Evolutionary conservation across 805 yeast species (phyloP).

Genomic region (Saccharomyces jurei): DNA sequence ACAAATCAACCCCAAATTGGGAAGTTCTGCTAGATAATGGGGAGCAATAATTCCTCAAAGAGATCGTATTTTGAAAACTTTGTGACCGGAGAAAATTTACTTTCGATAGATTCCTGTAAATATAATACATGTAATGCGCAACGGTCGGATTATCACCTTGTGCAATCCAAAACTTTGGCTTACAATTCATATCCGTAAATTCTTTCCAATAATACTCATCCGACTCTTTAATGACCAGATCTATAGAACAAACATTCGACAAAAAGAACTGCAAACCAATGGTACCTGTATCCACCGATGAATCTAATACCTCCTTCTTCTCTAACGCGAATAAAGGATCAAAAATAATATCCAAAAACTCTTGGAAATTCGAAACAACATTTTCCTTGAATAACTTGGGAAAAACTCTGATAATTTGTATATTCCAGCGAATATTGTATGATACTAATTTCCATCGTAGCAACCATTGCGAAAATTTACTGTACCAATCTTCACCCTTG

Average conservation of each 20-base stretch:
- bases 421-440: slow-evolving; percentile 35
- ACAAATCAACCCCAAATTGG: slow-evolving; percentile 17
- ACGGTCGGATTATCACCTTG: slow-evolving; percentile 33
- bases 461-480: slow-evolving; percentile 31
- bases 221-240: slow-evolving; percentile 23
- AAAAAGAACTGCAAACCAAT: slow-evolving; percentile 21
- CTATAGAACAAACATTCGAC: slow-evolving; percentile 29
- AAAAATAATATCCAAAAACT: slow-evolving; percentile 29
- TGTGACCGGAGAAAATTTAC: slow-evolving; percentile 13
- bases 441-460: slow-evolving; percentile 32
- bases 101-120: slow-evolving; percentile 20
- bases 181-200: slow-evolving; percentile 12
- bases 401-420: slow-evolving; percentile 30
- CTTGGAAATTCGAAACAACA: slow-evolving; percentile 27
- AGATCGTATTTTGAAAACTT: slow-evolving; percentile 14
- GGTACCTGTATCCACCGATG: neutral
- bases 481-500: slow-evolving; percentile 25
- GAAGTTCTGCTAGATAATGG: slow-evolving; percentile 17
- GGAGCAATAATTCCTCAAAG: slow-evolving; percentile 21
- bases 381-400: slow-evolving; percentile 16
- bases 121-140: slow-evolving; percentile 33
- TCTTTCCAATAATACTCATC: slow-evolving; percentile 23
- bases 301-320: slow-evolving; percentile 5
- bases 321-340: slow-evolving; percentile 27
- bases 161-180: slow-evolving; percentile 26